Evolutionary conservation across 208 protist species (phyloP), one percentile per base, ranked within the genome.

Genomic region (Kentomonas sorsogonicus): DNA sequence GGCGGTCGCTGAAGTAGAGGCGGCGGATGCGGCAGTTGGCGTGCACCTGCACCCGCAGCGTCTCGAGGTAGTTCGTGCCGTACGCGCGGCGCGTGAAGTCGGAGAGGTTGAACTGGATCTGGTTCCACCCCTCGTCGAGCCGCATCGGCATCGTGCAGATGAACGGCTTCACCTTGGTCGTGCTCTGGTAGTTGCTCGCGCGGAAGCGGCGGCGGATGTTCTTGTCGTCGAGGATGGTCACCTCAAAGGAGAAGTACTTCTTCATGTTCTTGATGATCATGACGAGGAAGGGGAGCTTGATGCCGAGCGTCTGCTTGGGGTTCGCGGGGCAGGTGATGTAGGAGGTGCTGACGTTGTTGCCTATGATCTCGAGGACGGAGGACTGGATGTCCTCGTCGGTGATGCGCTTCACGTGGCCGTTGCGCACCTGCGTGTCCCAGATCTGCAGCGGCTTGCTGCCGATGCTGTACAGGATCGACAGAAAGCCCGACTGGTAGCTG

Each of bases 121-220:
- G 97, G 58, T 99, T 99, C 98, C 98, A 99, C 6, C 98, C 98
- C 72, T 98, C 97, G 55, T 99, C 98, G 0, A 99, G 83, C 9
- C 96, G 83, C 96, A 99, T 98, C 7, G 98, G 98, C 96, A 99
- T 99, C 11, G 98, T 99, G 82, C 98, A 99, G 56, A 99, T 99
- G 72, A 99, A 99, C 4, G 96, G 96, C 83, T 99, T 99, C 30
- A 99, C 97, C 45, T 97, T 88, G 18, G 98, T 99, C 6, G 92
- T 98, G 44, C 86, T 92, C 85, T 99, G 96, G 69, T 99, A 99
- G 79, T 99, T 99, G 44, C 94, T 98, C 29, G 98, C 97, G 13
- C 98, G 78, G 78, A 99, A 99, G 34, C 98, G 86, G 25, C 98
- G 86, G 18, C 89, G 83, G 41, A 99, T 95, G 67, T 98, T 97